Evolutionary conservation across 352 stramenopile species (phyloP).

Genomic region (Globisporangium carolinianum): DNA sequence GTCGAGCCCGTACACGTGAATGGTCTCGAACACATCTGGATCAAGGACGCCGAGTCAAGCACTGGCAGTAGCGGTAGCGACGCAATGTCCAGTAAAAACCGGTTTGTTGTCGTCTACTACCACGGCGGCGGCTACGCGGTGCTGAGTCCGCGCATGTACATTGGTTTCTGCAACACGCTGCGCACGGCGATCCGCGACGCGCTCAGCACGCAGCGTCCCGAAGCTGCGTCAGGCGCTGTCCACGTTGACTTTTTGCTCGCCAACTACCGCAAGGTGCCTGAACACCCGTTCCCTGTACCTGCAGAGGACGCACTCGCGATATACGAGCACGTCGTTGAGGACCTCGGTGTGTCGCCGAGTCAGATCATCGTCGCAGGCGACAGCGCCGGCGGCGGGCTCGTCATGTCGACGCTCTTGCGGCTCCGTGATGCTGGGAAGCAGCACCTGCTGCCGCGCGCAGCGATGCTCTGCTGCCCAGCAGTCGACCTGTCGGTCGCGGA

Average conservation of each 20-base stretch:
- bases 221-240: not conserved
- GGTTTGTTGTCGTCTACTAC: slow-evolving; percentile 30
- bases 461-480: slow-evolving; percentile 23
- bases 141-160: slow-evolving; percentile 34
- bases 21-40: slow-evolving; percentile 40
- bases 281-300: slow-evolving; percentile 30
- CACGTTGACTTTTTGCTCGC: slow-evolving; percentile 30
- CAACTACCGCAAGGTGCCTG: slow-evolving; percentile 49
- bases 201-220: not conserved
- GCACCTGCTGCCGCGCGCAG: slow-evolving; percentile 19
- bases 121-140: slow-evolving; percentile 40
- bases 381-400: slow-evolving; percentile 36
- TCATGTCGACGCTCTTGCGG: slow-evolving; percentile 37
- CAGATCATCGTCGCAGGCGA: slow-evolving; percentile 42
- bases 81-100: not conserved
- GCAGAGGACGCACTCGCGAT: slow-evolving; percentile 26
- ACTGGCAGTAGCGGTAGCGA: not conserved
- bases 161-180: slow-evolving; percentile 12
- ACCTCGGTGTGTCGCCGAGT: slow-evolving; percentile 19
- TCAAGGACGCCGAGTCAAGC: slow-evolving; percentile 6
- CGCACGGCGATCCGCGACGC: not conserved
- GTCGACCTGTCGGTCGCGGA: not conserved
- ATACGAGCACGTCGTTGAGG: slow-evolving; percentile 32
- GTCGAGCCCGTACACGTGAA: slow-evolving; percentile 24
- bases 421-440: slow-evolving; percentile 14